Evolutionary conservation across 1,284 basidiomycete genomes (phyloP), one percentile per base, ranked within the genome.

Genomic region (Thecaphora thlaspeos): DNA sequence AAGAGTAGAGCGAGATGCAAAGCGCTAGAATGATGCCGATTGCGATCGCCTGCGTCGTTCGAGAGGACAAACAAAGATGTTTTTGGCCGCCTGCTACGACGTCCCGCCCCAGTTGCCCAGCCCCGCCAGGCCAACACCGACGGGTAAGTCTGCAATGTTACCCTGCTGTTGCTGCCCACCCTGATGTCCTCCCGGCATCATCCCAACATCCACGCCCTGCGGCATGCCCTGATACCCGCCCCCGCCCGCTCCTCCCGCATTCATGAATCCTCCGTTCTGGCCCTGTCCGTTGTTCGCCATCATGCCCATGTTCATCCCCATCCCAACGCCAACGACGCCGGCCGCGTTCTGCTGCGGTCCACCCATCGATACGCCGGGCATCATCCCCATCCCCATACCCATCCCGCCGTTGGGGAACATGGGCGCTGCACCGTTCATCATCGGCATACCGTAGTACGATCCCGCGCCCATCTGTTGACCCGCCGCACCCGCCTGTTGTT

Each of bases 71-170:
- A n/a, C n/a, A n/a, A n/a, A n/a, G n/a, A n/a, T n/a, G n/a, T n/a
- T n/a, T n/a, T n/a, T n/a, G n/a, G n/a, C n/a, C n/a, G n/a, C n/a
- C n/a, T n/a, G 28, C 45, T 54, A 60, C 51, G 57, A 56, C 23
- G 57, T 53, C 10, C 39, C 41, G 5, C 62, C 62, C 62, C 62
- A 65, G 45, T 65, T 65, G 4, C 54, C 62, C 22, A 65, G 23
- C 7, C 55, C 58, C 2, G 55, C 54, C 5, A 65, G 21, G 0
- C 62, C 62, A 2, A 65, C 62, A 17, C 62, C 62, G 0, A 65
- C 62, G 1, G 62, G 62, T 49, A 65, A 48, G 41, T 65, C 62
- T 7, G 32, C 51, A 9, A 15, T 4, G 21, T 18, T 18, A 32
- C 7, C 14, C 32, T 32, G 32, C 41, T 50, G 48, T 28, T 45